These are phyloP conservation scores for Penicillium coprophilum DNA, from an alignment of 495 filamentous ascomycete species.

Conservation along the genomic window DNA sequence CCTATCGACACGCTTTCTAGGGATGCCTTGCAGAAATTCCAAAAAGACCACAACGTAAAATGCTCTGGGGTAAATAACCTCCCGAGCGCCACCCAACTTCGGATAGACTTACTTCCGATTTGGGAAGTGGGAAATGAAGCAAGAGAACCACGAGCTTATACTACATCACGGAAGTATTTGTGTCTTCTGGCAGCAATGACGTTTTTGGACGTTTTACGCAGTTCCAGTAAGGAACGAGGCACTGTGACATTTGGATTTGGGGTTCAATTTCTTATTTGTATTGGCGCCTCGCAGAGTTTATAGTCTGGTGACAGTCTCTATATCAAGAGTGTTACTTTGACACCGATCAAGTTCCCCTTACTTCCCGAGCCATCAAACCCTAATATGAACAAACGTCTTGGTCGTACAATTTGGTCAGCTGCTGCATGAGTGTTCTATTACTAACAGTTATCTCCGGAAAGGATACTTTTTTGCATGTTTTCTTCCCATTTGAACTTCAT, in stretches of 20 bases:
- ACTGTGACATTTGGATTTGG: too few species aligned
- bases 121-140: neutral
- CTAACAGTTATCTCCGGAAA: neutral
- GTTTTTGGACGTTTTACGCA: neutral
- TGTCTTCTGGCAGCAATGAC: neutral
- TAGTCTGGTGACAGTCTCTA: neutral
- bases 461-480: neutral
- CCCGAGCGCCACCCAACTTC: neutral
- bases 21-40: too few species aligned
- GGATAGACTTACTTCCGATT: neutral
- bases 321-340: neutral
- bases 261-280: too few species aligned
- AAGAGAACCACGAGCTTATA: neutral
- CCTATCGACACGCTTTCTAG: too few species aligned
- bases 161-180: neutral
- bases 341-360: neutral
- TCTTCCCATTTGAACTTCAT: neutral
- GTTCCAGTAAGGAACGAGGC: neutral
- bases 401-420: neutral
- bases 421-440: neutral
- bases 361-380: neutral
- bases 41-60: too few species aligned
- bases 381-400: neutral
- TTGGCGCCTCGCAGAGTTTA: too few species aligned
- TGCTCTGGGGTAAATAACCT: too few species aligned